A percentile compares a stretch with the other conserved stretches of the same genome.
Evolutionary conservation across 805 yeast genomes (phyloP).

Genomic region (Metschnikowia matae): DNA sequence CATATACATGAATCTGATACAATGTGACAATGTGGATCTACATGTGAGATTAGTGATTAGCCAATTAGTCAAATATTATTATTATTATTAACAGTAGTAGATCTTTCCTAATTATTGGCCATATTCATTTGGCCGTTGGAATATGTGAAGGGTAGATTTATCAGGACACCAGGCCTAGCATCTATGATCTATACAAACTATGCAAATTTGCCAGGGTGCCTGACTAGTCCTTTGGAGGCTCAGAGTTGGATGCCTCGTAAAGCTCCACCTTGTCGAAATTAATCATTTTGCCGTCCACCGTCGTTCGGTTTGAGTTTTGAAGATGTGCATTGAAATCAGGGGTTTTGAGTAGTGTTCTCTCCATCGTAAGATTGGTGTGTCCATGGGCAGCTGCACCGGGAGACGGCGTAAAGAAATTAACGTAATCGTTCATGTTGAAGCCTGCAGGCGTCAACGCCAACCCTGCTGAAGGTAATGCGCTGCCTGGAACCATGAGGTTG

Average conservation of each 20-base stretch:
- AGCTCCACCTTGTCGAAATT: conserved; percentile 40
- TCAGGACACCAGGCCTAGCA: not conserved
- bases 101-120: too few species aligned
- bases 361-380: conserved; percentile 6
- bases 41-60: too few species aligned
- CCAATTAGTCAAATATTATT: too few species aligned
- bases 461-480: conserved; percentile 38
- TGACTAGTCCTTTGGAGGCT: conserved; percentile 14
- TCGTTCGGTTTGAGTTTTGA: conserved; percentile 10
- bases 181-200: not conserved
- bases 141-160: too few species aligned
- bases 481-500: conserved; percentile 22
- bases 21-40: too few species aligned
- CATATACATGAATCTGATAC: not conserved
- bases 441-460: conserved; percentile 55
- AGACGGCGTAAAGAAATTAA: conserved; percentile 73
- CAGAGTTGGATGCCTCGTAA: conserved; percentile 12
- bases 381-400: conserved; percentile 51
- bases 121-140: too few species aligned
- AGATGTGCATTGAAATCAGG: conserved; percentile 39
- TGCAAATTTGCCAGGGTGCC: conserved; percentile 4
- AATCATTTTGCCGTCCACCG: conserved; percentile 41
- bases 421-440: conserved; percentile 79
- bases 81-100: too few species aligned
- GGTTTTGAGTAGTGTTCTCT: conserved; percentile 29